Evolutionary conservation across 2,329 filamentous ascomycete species (phyloP).

Genomic region (Pseudogymnoascus sp.): DNA sequence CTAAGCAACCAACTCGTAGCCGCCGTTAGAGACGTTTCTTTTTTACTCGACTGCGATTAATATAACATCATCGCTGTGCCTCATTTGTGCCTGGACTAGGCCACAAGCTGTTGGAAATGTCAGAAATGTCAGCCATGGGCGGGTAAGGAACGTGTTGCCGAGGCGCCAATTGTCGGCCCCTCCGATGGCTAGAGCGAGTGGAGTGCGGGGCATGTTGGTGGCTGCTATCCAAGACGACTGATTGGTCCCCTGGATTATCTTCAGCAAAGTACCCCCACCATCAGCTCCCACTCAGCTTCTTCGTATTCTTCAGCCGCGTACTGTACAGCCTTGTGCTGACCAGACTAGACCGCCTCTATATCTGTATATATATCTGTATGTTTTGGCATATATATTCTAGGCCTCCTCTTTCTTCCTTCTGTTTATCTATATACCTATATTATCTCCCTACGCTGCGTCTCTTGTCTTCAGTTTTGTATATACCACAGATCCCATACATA

Average conservation of each 20-base stretch:
- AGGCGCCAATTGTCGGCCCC: slow-evolving; percentile 1
- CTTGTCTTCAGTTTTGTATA: background rate
- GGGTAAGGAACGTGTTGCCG: background rate
- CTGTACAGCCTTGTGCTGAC: background rate
- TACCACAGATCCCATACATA: background rate
- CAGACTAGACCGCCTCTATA: background rate
- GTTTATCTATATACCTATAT: background rate
- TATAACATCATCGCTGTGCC: background rate
- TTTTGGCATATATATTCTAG: background rate
- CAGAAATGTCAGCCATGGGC: background rate
- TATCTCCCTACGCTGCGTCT: background rate
- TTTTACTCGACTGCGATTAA: background rate
- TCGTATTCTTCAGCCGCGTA: background rate
- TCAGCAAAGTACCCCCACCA: background rate
- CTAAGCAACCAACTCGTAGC: no score
- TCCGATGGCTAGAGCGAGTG: background rate
- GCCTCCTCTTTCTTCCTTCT: background rate
- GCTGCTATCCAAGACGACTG: background rate
- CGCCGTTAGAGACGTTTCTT: background rate
- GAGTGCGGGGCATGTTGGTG: background rate
- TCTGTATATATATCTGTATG: background rate
- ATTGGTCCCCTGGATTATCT: background rate
- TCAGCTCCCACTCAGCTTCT: slow-evolving; percentile 1
- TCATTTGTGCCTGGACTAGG: background rate
- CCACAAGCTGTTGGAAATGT: background rate